Evolutionary conservation across 768 basidiomycete genomes (phyloP).

Genomic region (Xerocomus brunneocitrinus): DNA sequence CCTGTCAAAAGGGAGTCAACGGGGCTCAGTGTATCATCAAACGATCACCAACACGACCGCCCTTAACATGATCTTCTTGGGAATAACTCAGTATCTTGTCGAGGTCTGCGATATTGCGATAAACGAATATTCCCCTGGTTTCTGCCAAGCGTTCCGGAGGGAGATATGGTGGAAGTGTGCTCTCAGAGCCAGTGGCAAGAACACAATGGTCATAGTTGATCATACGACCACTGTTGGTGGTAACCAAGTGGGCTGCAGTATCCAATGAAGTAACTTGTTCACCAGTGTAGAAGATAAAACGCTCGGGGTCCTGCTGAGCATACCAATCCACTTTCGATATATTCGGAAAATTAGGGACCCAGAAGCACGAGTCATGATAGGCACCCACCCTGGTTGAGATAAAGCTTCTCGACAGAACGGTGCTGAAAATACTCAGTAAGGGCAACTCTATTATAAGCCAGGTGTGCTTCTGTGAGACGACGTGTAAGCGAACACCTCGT

Average conservation of each 20-base stretch:
- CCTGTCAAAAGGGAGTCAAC: background rate
- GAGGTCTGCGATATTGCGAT: constrained; percentile 67
- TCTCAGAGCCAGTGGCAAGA: constrained; percentile 66
- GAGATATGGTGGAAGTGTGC: constrained; percentile 57
- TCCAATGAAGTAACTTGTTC: constrained; percentile 43
- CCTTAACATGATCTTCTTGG: constrained; percentile 39
- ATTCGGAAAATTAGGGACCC: background rate
- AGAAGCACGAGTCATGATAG: background rate
- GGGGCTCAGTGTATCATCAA: background rate
- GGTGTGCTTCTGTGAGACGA: constrained; percentile 31
- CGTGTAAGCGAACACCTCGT: constrained; percentile 5
- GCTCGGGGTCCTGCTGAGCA: constrained; percentile 48
- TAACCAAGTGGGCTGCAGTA: constrained; percentile 38
- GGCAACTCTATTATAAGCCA: constrained; percentile 50
- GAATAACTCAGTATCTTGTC: constrained; percentile 60
- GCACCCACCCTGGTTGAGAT: constrained; percentile 45
- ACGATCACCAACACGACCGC: constrained; percentile 18
- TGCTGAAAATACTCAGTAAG: constrained; percentile 62
- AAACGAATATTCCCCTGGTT: constrained; percentile 61
- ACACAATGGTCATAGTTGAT: constrained; percentile 59
- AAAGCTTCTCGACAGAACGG: constrained; percentile 53
- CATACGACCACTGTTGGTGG: constrained; percentile 41
- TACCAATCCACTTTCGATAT: constrained; percentile 50
- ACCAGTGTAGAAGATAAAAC: constrained; percentile 49
- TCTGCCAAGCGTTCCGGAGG: constrained; percentile 34